These are phyloP conservation scores for Colletotrichum navitas DNA, from an alignment of 2,329 filamentous ascomycete species.

Conservation along the genomic window DNA sequence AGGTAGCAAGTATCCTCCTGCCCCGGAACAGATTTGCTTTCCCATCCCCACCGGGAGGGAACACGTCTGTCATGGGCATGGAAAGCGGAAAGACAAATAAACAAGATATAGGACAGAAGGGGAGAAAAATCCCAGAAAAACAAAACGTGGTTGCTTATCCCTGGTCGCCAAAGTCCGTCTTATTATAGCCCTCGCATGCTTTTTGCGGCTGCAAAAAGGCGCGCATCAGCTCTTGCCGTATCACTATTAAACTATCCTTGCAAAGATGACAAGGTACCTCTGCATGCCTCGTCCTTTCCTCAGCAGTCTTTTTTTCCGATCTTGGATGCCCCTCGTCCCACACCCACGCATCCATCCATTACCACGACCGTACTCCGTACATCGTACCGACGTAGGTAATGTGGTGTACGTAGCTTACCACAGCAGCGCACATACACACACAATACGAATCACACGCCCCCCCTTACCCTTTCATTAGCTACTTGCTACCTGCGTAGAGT, in stretches of 20 bases:
- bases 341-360: not conserved
- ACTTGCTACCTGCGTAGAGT: constrained; percentile 13
- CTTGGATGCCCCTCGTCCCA: not conserved
- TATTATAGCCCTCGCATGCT: not conserved
- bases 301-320: not conserved
- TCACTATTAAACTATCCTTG: not conserved
- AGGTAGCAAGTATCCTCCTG: not conserved
- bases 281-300: not conserved
- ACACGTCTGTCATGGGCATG: not conserved
- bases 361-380: not conserved
- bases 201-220: not conserved
- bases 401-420: not conserved
- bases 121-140: no score
- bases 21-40: not conserved
- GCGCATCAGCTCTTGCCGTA: not conserved
- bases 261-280: not conserved
- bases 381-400: not conserved
- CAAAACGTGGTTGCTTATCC: not conserved
- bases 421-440: not conserved
- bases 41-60: not conserved
- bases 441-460: constrained; percentile 2
- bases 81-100: not conserved
- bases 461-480: not conserved
- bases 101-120: not conserved
- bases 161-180: not conserved